Conservation (phyloP, 352 stramenopile species). For the Phytopythium montanum region DNA sequence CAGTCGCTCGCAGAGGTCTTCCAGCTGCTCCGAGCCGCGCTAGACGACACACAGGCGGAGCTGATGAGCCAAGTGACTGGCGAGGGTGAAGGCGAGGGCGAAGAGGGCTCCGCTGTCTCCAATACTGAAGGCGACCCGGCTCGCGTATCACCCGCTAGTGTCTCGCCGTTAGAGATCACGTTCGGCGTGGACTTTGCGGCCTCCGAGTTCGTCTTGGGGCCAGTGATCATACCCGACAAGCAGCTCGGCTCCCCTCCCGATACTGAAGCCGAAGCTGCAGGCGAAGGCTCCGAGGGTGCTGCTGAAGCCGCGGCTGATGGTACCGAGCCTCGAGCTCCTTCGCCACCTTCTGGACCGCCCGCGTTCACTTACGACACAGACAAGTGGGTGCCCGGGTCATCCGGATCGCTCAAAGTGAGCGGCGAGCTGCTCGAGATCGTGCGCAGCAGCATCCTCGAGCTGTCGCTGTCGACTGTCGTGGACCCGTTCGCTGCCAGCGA, state of each 20-base stretch:
- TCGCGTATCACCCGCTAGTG: conserved; percentile 24
- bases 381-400: conserved; percentile 51
- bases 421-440: conserved; percentile 64
- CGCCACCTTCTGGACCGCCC: background rate
- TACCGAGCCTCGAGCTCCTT: background rate
- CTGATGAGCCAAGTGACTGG: conserved; percentile 1
- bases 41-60: conserved; percentile 38
- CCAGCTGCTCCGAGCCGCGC: conserved; percentile 40
- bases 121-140: background rate
- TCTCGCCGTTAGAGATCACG: conserved; percentile 36
- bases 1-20: conserved; percentile 59
- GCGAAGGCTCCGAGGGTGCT: conserved; percentile 9
- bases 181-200: conserved; percentile 70
- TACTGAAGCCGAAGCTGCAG: background rate
- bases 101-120: background rate
- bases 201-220: conserved; percentile 36
- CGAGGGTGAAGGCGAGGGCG: conserved; percentile 15
- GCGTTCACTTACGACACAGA: conserved; percentile 64
- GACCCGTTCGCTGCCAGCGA: conserved; percentile 62
- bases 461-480: conserved; percentile 49
- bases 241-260: background rate
- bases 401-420: conserved; percentile 42
- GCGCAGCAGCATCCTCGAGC: conserved; percentile 40
- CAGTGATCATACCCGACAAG: background rate
- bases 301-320: background rate